Base-by-base conservation (phyloP, 768 basidiomycete genomes). In the Psilocybe cubensis region DNA sequence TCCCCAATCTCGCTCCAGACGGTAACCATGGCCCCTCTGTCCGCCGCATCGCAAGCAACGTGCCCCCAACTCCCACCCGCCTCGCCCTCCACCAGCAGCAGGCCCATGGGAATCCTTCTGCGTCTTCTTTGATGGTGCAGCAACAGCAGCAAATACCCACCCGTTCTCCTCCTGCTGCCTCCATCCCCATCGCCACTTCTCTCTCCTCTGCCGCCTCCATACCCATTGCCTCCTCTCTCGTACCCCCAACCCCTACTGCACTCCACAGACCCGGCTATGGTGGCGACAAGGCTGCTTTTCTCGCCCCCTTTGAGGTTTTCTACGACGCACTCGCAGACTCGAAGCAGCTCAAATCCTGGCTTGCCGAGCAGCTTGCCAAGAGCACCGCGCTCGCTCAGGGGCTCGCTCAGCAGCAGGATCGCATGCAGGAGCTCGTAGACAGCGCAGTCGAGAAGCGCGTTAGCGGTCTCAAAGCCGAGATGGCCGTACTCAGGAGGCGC, bases 241-340 rank as follows among this genome's bases (percentile, higher is more conserved):
- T 88, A 1, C 89, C 90, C 2, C 85, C 85, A 3, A 89, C 90
- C 1, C 87, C 89, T 3, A 82, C 82, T n/a, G 76, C 81, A 10
- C 76, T 90, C 18, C 85, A 86, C 14, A 83, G 82, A 38, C 82
- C 85, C 1, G 80, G 79, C 11, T 86, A 84, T 65, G 66, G 81
- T 9, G 81, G 82, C 21, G 87, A 88, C 66, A 91, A 88, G 68
- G 76, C 83, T 1, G 87, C 91, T 18, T 95, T 95, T 70, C 74
- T 95, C 46, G 85, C 88, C 0, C 92, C 91, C 2, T 95, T 94
- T 62, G 90, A 89, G 65, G 71, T 81, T 50, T 94, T 95, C 71
- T 95, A 93, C 68, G 92, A 94, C 57, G 87, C 91, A 3, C 82
- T 95, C 28, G 82, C 86, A 53, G 93, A 93, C 69, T 86, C 89